Conservation (phyloP, 805 yeast genomes). For the Phaffomyces opuntiae region DNA sequence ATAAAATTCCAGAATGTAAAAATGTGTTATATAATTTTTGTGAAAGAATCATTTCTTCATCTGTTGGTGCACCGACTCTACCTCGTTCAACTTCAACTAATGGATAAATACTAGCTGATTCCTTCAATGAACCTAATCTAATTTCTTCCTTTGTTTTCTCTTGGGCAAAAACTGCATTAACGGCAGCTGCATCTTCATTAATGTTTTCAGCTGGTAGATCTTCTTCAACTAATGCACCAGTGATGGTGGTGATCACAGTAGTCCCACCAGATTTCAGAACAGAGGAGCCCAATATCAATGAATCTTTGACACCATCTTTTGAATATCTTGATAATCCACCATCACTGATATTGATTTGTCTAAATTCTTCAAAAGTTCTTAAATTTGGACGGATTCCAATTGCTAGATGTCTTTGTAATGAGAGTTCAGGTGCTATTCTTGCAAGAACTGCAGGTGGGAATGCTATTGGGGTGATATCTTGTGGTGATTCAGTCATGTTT, state of each 20-base stretch:
- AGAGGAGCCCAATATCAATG: slow-evolving; percentile 54
- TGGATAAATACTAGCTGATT: slow-evolving; percentile 49
- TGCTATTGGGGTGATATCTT: slow-evolving; percentile 33
- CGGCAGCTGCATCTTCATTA: slow-evolving; percentile 33
- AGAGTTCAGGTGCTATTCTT: slow-evolving; percentile 77
- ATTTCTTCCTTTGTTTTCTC: slow-evolving; percentile 26
- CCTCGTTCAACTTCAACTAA: slow-evolving; percentile 75
- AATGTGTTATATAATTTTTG: slow-evolving; percentile 59
- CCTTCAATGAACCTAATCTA: slow-evolving; percentile 22
- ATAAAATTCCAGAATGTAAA: slow-evolving; percentile 47
- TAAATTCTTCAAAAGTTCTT: slow-evolving; percentile 67
- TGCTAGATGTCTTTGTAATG: slow-evolving; percentile 70
- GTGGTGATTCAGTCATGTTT: slow-evolving; percentile 6
- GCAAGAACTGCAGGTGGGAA: slow-evolving; percentile 82
- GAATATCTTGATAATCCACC: slow-evolving; percentile 33
- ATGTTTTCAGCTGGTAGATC: slow-evolving; percentile 34
- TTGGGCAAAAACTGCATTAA: slow-evolving; percentile 26
- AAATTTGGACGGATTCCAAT: slow-evolving; percentile 71
- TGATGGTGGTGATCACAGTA: slow-evolving; percentile 61
- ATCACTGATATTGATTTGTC: slow-evolving; percentile 40
- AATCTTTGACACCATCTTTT: slow-evolving; percentile 26
- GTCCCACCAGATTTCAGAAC: slow-evolving; percentile 67
- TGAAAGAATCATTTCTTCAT: slow-evolving; percentile 73
- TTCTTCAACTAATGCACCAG: slow-evolving; percentile 60
- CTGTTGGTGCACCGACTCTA: slow-evolving; percentile 71